A percentile compares a stretch with the other conserved stretches of the same genome.
phyloP scores from a whole-genome alignment of 1,284 basidiomycete species.

The Wolfiporia cocos region DNA sequence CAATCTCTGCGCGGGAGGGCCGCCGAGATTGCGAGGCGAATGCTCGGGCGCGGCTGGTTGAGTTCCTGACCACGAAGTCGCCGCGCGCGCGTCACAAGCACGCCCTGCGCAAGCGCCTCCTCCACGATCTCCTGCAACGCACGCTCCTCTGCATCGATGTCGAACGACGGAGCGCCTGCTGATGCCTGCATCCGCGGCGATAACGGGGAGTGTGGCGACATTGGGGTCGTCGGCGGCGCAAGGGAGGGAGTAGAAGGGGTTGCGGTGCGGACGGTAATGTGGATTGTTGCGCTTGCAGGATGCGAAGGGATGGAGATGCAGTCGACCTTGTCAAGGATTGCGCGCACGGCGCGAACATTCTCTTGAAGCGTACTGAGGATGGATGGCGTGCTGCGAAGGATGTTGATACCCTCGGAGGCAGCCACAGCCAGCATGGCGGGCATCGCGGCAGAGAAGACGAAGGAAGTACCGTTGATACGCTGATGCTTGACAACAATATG shows the following conservation, averaged over 20 bases:
- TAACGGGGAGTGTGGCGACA: slow-evolving; percentile 19
- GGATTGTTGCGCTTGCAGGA: slow-evolving; percentile 81
- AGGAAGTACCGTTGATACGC: slow-evolving; percentile 95
- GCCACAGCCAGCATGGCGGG: slow-evolving; percentile 88
- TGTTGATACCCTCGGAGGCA: slow-evolving; percentile 79
- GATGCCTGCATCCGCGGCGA: slow-evolving; percentile 22
- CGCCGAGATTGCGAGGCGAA: slow-evolving; percentile 77
- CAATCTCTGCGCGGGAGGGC: slow-evolving; percentile 86
- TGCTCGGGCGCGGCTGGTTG: slow-evolving; percentile 79
- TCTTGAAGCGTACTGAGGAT: slow-evolving; percentile 75
- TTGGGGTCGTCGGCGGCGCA: slow-evolving; percentile 7
- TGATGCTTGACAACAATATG: slow-evolving; percentile 84
- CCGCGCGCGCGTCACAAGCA: slow-evolving; percentile 80
- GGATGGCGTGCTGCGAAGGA: slow-evolving; percentile 70
- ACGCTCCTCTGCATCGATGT: slow-evolving; percentile 70
- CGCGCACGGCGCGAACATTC: slow-evolving; percentile 73
- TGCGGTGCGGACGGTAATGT: slow-evolving; percentile 60
- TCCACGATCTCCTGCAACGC: slow-evolving; percentile 87
- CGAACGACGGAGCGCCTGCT: slow-evolving; percentile 45
- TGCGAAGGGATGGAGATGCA: slow-evolving; percentile 84
- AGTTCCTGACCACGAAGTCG: slow-evolving; percentile 78
- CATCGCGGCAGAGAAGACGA: slow-evolving; percentile 95
- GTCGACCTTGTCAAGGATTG: slow-evolving; percentile 75
- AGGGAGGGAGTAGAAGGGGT: slow-evolving; percentile 26
- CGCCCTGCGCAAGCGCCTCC: slow-evolving; percentile 70